These are phyloP conservation scores for Orychophragmus violaceus DNA, from an alignment of 345 rosid genomes.

Conservation along the genomic window DNA sequence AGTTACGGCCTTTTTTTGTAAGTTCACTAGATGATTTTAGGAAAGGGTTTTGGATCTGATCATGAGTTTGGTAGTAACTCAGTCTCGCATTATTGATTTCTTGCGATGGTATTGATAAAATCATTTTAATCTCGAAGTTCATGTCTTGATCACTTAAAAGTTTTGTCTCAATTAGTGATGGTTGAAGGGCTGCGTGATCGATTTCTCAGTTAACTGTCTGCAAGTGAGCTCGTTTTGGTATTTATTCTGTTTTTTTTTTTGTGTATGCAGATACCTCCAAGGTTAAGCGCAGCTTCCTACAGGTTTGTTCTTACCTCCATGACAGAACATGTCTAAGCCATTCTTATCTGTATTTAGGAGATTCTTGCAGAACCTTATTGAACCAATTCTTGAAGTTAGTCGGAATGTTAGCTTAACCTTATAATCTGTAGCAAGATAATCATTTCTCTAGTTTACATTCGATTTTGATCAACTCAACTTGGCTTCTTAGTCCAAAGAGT, in stretches of 20 bases:
- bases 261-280: conserved; percentile 91
- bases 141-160: not conserved
- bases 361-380: not conserved
- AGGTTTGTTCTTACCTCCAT: conserved; percentile 41
- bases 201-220: not conserved
- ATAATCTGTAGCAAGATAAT: not conserved
- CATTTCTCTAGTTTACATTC: not conserved
- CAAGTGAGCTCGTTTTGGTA: conserved; percentile 5
- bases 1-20: no score
- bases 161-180: not conserved
- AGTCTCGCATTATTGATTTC: not conserved
- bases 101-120: not conserved
- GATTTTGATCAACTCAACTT: not conserved
- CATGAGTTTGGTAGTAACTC: not conserved
- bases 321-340: not conserved
- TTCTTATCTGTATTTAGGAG: not conserved
- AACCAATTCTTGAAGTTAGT: not conserved
- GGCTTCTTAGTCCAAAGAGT: conserved; percentile 1
- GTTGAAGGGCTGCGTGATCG: not conserved
- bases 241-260: conserved; percentile 4
- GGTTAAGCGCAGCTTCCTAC: conserved; percentile 96
- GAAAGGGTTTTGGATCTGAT: conserved; percentile 13
- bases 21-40: not conserved
- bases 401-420: not conserved
- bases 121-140: not conserved